A percentile compares a stretch with the other conserved stretches of the same genome.
Evolutionary conservation across 768 basidiomycete genomes (phyloP).

Genomic region (Postia placenta): DNA sequence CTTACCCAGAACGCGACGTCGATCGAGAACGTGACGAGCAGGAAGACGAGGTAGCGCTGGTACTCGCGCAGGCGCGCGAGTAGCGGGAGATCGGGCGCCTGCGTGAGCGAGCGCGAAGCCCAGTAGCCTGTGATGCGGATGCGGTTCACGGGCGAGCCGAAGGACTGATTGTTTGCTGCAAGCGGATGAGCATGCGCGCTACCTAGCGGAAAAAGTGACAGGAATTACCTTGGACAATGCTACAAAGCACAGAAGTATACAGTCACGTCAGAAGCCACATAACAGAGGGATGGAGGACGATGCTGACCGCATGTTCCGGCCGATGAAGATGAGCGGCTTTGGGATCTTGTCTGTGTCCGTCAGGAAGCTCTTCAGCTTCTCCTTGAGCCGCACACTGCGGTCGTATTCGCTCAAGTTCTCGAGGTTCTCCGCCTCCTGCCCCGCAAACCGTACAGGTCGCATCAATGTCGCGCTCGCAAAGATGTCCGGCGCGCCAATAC

Average conservation of each 20-base stretch:
- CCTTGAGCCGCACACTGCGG: conserved; percentile 61
- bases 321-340: conserved; percentile 67
- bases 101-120: conserved; percentile 63
- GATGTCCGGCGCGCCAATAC: conserved; percentile 63
- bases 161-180: conserved; percentile 61
- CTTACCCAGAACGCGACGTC: conserved; percentile 70
- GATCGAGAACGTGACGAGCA: conserved; percentile 54
- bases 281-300: background rate
- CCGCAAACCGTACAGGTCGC: conserved; percentile 43
- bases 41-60: conserved; percentile 58
- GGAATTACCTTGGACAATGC: conserved; percentile 31
- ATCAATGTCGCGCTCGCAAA: conserved; percentile 71
- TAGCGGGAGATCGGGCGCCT: conserved; percentile 36
- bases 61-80: conserved; percentile 42
- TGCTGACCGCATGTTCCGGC: conserved; percentile 65
- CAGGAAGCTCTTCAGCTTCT: conserved; percentile 58
- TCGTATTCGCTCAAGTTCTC: conserved; percentile 56
- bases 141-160: conserved; percentile 84
- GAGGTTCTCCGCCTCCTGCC: conserved; percentile 17
- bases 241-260: conserved; percentile 8
- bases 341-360: conserved; percentile 74
- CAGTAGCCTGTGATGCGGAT: conserved; percentile 85
- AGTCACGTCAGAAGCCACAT: background rate
- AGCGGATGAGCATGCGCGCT: too few species aligned
- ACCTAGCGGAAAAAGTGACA: background rate